Evolutionary conservation across 2,329 filamentous ascomycete genomes (phyloP).

Genomic region (Lecanicillium sp.): DNA sequence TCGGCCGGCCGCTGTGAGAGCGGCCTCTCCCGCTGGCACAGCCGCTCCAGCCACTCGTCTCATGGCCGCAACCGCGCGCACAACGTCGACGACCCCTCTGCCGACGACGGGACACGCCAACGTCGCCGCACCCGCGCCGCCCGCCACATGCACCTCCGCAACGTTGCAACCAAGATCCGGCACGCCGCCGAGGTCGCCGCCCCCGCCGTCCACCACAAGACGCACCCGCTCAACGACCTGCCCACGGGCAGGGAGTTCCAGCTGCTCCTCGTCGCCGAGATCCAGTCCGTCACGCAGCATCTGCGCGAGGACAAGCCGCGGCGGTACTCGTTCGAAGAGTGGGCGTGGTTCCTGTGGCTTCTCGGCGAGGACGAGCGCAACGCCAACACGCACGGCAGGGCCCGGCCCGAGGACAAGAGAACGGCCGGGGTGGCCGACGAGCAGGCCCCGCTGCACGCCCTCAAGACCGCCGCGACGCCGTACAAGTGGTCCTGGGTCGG

Average conservation of each 20-base stretch:
- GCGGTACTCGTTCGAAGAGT: slow-evolving; percentile 74
- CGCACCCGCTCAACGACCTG: slow-evolving; percentile 32
- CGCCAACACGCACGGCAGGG: slow-evolving; percentile 43
- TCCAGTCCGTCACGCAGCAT: slow-evolving; percentile 55
- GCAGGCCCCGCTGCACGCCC: slow-evolving; percentile 4
- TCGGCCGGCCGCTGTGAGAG: neutral
- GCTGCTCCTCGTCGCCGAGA: slow-evolving; percentile 65
- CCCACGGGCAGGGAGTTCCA: slow-evolving; percentile 47
- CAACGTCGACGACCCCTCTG: neutral
- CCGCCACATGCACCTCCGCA: neutral
- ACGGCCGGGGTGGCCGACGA: slow-evolving; percentile 10
- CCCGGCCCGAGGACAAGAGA: slow-evolving; percentile 22
- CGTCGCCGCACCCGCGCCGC: neutral
- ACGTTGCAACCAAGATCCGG: slow-evolving; percentile 3
- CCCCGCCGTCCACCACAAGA: slow-evolving; percentile 24
- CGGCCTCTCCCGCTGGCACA: neutral
- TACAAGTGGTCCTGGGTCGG: slow-evolving; percentile 68
- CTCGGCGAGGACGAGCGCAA: slow-evolving; percentile 61
- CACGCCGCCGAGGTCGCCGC: slow-evolving; percentile 9
- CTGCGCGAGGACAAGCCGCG: slow-evolving; percentile 56
- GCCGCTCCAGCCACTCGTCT: neutral
- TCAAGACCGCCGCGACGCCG: slow-evolving; percentile 24
- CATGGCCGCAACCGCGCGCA: neutral
- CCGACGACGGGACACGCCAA: slow-evolving; percentile 6
- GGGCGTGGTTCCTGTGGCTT: slow-evolving; percentile 76